Evolutionary conservation across 2,329 filamentous ascomycete genomes (phyloP).

Genomic region (Phialemonium atrogriseum): DNA sequence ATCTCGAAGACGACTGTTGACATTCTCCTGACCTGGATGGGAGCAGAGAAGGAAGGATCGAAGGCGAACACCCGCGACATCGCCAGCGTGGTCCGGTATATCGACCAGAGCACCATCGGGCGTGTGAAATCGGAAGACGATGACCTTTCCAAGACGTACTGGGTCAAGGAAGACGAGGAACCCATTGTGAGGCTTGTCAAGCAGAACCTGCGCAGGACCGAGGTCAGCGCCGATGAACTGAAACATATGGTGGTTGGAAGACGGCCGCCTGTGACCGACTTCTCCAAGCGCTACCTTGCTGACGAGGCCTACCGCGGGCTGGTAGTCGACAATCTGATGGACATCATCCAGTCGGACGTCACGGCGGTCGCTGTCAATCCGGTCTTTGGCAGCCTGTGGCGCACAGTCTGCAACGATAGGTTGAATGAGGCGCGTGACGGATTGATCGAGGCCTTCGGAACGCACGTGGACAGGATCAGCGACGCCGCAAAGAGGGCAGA

Average conservation of each 20-base stretch:
- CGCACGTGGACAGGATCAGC: slow-evolving; percentile 25
- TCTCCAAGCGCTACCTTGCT: slow-evolving; percentile 29
- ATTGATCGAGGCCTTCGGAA: slow-evolving; percentile 32
- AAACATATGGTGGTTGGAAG: slow-evolving; percentile 14
- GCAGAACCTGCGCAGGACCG: slow-evolving; percentile 6
- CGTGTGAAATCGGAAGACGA: slow-evolving; percentile 10
- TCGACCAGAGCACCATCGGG: slow-evolving; percentile 9
- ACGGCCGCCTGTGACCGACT: slow-evolving; percentile 20
- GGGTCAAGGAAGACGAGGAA: slow-evolving; percentile 3
- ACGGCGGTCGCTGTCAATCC: slow-evolving; percentile 37
- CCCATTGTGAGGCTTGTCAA: neutral
- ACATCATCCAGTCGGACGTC: slow-evolving; percentile 35
- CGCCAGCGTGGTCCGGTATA: slow-evolving; percentile 10
- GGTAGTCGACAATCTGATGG: slow-evolving; percentile 28
- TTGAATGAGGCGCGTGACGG: slow-evolving; percentile 29
- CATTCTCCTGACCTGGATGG: slow-evolving; percentile 36
- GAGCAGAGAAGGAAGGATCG: slow-evolving; percentile 18
- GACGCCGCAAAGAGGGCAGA: slow-evolving; percentile 22
- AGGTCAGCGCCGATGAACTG: slow-evolving; percentile 15
- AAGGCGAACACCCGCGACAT: slow-evolving; percentile 4
- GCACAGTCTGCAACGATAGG: slow-evolving; percentile 38
- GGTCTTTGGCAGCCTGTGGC: slow-evolving; percentile 41
- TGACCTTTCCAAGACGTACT: slow-evolving; percentile 4
- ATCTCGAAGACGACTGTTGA: slow-evolving; percentile 33
- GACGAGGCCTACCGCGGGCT: slow-evolving; percentile 28